These are phyloP conservation scores for Thuidium tamariscinum DNA, from an alignment of 225 moss, liverwort and hornwort species.

Conservation along the genomic window DNA sequence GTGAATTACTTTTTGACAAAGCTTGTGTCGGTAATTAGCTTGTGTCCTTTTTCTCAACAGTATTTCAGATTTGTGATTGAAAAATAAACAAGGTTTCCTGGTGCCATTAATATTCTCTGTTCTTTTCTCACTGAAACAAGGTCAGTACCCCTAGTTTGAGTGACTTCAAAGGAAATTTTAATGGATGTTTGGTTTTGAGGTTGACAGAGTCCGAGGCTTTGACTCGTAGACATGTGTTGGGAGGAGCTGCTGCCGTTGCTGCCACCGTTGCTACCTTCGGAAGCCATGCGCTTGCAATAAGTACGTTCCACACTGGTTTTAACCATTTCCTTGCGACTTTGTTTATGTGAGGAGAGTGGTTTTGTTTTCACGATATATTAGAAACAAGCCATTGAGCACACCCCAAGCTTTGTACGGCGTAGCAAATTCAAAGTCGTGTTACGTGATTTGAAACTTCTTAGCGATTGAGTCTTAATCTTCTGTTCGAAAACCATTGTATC, in stretches of 20 bases:
- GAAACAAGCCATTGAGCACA: background rate
- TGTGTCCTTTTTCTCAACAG: background rate
- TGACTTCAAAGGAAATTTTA: background rate
- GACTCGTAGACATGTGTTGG: slow-evolving; percentile 34
- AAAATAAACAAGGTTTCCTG: background rate
- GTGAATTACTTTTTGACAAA: background rate
- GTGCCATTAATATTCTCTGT: background rate
- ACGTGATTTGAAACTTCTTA: background rate
- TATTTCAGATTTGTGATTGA: background rate
- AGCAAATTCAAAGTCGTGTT: background rate
- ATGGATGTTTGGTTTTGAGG: background rate
- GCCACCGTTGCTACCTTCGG: slow-evolving; percentile 17
- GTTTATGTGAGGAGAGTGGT: background rate
- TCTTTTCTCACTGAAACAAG: background rate
- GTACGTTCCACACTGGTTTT: slow-evolving; percentile 5
- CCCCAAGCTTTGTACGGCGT: background rate
- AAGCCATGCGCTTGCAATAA: slow-evolving; percentile 31
- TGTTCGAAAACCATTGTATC: background rate
- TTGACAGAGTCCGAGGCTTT: slow-evolving; percentile 12
- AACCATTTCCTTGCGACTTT: background rate
- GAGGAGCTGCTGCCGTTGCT: slow-evolving; percentile 37
- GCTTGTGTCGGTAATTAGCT: background rate
- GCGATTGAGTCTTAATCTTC: background rate
- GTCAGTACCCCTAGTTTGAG: background rate
- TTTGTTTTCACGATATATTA: background rate